Base-by-base conservation (phyloP, 306 rosid genomes). In the Cicer yamashitae region DNA sequence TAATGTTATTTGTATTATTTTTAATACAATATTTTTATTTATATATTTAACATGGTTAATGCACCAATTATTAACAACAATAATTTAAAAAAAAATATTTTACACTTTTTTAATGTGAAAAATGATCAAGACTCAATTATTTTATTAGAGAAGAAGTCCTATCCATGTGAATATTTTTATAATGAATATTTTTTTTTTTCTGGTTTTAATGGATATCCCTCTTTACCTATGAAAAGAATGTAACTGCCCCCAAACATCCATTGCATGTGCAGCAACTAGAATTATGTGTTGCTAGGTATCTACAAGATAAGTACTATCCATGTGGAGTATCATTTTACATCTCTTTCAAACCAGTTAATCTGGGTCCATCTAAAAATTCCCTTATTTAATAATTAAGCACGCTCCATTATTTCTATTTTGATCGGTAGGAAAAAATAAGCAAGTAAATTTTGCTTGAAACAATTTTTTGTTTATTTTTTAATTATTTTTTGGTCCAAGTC, bases 251-350 rank as follows among this genome's bases (percentile, higher is more conserved):
- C 80, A 74, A 71, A 70, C 14, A 74, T 73, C 75, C 76, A 59
- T 76, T 60, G 79, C 90, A 89, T 78, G 88, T 81, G 86, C 86
- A 76, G 76, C 79, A 72, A 60, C 73, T 81, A 75, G 83, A 78
- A 60, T 39, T 73, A 77, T 50, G 81, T 52, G 84, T 30, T 30
- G 34, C 34, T 0, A 30, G 34, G 34, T 30, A 30, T 30, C 34
- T 30, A 30, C 5, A 3, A 30, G 34, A 30, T 30, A 30, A 30
- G 5, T 30, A 30, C 4, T 30, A 3, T 30, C 34, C 34, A 30
- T 30, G 34, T 30, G 34, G 34, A 30, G 15, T 51, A 60, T 25
- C 60, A 5, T 46, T 57, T 53, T 65, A 38, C 18, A 62, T 69
- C 74, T 62, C 52, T 68, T 30, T 81, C 75, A 50, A 20, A 43